Percentiles rank a stretch among this genome's conserved stretches.
phyloP scores from a whole-genome alignment of 208 protist genomes.

The Wallacemonas collosoma region DNA sequence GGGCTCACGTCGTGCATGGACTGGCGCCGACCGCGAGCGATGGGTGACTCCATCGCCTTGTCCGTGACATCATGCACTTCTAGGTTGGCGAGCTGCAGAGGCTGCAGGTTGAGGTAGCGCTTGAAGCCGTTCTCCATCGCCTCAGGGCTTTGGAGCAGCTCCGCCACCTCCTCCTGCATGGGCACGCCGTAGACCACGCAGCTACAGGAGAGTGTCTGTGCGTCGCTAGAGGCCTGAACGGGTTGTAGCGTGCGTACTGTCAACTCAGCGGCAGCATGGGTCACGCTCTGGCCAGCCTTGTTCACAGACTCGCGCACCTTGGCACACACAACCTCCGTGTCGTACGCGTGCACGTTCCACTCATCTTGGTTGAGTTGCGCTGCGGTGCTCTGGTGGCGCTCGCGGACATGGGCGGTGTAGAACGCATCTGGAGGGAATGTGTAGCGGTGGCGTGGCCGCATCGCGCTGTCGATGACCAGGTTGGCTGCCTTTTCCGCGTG shows the following conservation, averaged over 20 bases:
- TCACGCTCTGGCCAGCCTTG: slow-evolving; percentile 9
- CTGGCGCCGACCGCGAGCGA: slow-evolving; percentile 13
- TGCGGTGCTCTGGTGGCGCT: slow-evolving; percentile 25
- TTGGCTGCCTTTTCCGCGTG: slow-evolving; percentile 30
- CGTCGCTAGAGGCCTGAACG: slow-evolving; percentile 30
- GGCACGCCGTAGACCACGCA: slow-evolving; percentile 40
- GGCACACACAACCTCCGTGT: slow-evolving; percentile 24
- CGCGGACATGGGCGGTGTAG: slow-evolving; percentile 24
- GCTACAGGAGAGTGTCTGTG: slow-evolving; percentile 26
- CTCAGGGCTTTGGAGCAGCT: slow-evolving; percentile 31
- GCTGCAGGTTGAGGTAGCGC: slow-evolving; percentile 68
- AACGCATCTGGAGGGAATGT: slow-evolving; percentile 26
- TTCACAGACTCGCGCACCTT: slow-evolving; percentile 15
- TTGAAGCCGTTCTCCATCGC: slow-evolving; percentile 47
- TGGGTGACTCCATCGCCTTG: slow-evolving; percentile 24
- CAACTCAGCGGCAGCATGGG: slow-evolving; percentile 26
- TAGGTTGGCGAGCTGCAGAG: slow-evolving; percentile 63
- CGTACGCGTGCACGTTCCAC: slow-evolving; percentile 42
- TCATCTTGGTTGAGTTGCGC: slow-evolving; percentile 15
- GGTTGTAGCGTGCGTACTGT: slow-evolving; percentile 51
- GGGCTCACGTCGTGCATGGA: slow-evolving; percentile 12
- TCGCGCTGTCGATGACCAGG: slow-evolving; percentile 19
- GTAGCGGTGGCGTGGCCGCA: slow-evolving; percentile 25
- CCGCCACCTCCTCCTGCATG: slow-evolving; percentile 24
- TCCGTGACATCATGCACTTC: slow-evolving; percentile 48